Base-by-base conservation (phyloP, 148 eudicot species). In the Rhododendron kiyosumense region DNA sequence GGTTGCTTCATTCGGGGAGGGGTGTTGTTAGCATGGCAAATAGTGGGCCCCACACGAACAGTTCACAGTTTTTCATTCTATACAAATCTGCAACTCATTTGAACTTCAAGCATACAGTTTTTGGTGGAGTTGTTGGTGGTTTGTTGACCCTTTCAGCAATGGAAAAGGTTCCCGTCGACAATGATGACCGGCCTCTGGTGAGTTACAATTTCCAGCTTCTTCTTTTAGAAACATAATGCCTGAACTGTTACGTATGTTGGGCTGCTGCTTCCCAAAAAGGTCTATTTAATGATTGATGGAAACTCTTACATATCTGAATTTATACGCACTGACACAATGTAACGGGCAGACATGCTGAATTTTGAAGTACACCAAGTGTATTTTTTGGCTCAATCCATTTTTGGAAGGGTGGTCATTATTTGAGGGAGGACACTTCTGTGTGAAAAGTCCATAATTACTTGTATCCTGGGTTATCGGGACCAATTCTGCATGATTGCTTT, bases 21-120 rank as follows among this genome's bases (percentile, higher is more conserved):
- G 99, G 99, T 75, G 98, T 96, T 88, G 95, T 96, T 87, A 96
- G 99, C 89, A 96, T 96, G 99, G 99, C 99, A 74, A 97, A 97
- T 87, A 95, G 98, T 76, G 99, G 99, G 80, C 98, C 98, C 57
- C 98, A 97, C 84, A 90, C 98, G 28, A 97, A 97, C 88, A 96
- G 99, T 71, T 95, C 99, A 38, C 99, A 97, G 84, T 97, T 97
- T 88, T 95, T 97, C 86, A 95, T 97, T 84, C 83, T 97, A 82
- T 97, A 97, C 92, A 97, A 97, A 87, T 97, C 99, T 84, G 99
- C 99, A 82, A 91, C 86, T 88, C 98, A 97, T 91, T 89, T 97
- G 87, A 94, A 96, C 88, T 96, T 89, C 88, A 96, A 96, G 90
- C 99, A 96, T 86, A 95, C 99, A 34, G 99, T 96, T 78, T 96